Conservation (phyloP, 192 early-diverging fungal species). For the Phycomyces nitens region DNA sequence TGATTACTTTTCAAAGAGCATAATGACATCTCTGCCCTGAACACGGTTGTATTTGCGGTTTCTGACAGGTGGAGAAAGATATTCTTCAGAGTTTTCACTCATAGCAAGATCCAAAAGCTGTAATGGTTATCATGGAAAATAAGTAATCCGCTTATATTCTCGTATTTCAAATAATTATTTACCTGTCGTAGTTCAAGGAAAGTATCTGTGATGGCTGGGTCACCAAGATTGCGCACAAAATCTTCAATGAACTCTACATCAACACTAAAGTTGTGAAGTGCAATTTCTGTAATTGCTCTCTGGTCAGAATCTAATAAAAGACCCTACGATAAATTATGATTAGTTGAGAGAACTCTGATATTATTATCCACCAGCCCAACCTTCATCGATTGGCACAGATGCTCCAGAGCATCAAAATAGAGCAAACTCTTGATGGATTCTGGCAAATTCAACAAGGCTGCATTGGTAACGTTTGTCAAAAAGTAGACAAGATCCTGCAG, state of each 20-base stretch:
- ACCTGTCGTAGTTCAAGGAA: constrained; percentile 78
- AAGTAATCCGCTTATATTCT: too few relatives aligned
- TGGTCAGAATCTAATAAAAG: constrained; percentile 58
- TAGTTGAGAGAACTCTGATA: too few relatives aligned
- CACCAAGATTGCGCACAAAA: constrained; percentile 64
- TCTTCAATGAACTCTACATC: constrained; percentile 74
- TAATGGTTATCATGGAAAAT: background rate
- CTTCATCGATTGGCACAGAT: constrained; percentile 60
- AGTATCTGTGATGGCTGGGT: constrained; percentile 58
- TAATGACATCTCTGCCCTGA: constrained; percentile 55
- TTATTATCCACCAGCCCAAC: too few relatives aligned
- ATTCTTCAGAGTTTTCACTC: constrained; percentile 78
- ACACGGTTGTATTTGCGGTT: constrained; percentile 65
- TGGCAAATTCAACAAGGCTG: constrained; percentile 66
- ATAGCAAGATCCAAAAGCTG: constrained; percentile 63
- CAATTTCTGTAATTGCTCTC: constrained; percentile 55
- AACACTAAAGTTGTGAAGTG: constrained; percentile 58
- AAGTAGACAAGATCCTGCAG: constrained; percentile 73
- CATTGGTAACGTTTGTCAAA: constrained; percentile 61
- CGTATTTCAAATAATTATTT: constrained; percentile 11
- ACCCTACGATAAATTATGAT: too few relatives aligned
- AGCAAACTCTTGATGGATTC: constrained; percentile 58
- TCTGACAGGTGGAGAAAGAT: constrained; percentile 58
- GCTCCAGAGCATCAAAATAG: constrained; percentile 74
- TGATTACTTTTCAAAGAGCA: constrained; percentile 79